phyloP scores from a whole-genome alignment of 306 rosid species.

The barrel medic (Medicago truncatula) region MtrunA17r5.0-ANR NC_053048.1:46433501-46434000 shows the following conservation, averaged over 20 bases:
- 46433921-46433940: too few relatives aligned
- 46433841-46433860: too few relatives aligned
- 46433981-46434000: too few relatives aligned
- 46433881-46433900: too few relatives aligned
- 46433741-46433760: slow-evolving; percentile 61
- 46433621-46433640: neutral
- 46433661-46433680: neutral
- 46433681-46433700: neutral
- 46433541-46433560: neutral
- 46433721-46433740: slow-evolving; percentile 63
- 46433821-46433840: too few relatives aligned
- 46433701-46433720: slow-evolving; percentile 43
- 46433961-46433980: too few relatives aligned
- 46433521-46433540: slow-evolving; percentile 66
- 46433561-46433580: slow-evolving; percentile 52
- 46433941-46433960: too few relatives aligned
- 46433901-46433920: too few relatives aligned
- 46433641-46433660: neutral
- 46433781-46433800: slow-evolving; percentile 62
- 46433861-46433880: too few relatives aligned
- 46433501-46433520: slow-evolving; percentile 82
- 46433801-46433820: slow-evolving; percentile 21
- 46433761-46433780: neutral
- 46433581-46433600: slow-evolving; percentile 71
- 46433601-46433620: slow-evolving; percentile 60